Base-by-base conservation (phyloP, 257 asterid species). In the Phtheirospermum japonicum region DNA sequence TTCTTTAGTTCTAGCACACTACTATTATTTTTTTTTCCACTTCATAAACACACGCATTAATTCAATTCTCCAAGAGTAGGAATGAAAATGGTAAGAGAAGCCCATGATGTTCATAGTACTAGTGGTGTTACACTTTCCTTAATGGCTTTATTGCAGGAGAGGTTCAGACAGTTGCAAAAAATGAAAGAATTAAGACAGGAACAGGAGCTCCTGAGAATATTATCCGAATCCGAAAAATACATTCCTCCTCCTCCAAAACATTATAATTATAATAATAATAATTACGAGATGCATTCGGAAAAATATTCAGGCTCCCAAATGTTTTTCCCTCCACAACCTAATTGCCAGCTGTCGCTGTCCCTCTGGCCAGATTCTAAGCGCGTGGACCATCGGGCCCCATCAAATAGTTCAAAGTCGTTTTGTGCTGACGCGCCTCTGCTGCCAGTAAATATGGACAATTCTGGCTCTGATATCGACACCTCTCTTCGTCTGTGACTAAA, bases 101-200 rank as follows among this genome's bases (percentile, higher is more conserved):
- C 49, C 18, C 18, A 42, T 20, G 13, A 52, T 19, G 73, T 68
- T 54, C 56, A 60, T 11, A n/a, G 39, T 9, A 36, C 42, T 8
- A 32, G 63, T 12, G 30, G 46, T 8, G 61, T 17, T 5, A 61
- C 57, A 17, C 68, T 65, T 26, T 79, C 89, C 48, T 77, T 82
- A 9, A 77, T 80, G 30, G 79, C 82, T 19, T 36, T 83, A 57
- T 66, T 83, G 76, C 89, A 80, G 43, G 84, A 80, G 77, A 75
- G 84, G 69, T 83, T 83, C 70, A 70, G 75, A 19, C 80, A 72
- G 18, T 34, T 83, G 79, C 74, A 76, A 17, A 75, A 57, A 10
- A 80, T 75, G 80, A 83, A 78, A 58, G 76, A 80, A 53, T 7
- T 80, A 66, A 69, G 89, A 63, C 76, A 80, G 59, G 84, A 73